Base-by-base conservation (phyloP, 306 rosid species). In the Lathyrus sativus region DNA sequence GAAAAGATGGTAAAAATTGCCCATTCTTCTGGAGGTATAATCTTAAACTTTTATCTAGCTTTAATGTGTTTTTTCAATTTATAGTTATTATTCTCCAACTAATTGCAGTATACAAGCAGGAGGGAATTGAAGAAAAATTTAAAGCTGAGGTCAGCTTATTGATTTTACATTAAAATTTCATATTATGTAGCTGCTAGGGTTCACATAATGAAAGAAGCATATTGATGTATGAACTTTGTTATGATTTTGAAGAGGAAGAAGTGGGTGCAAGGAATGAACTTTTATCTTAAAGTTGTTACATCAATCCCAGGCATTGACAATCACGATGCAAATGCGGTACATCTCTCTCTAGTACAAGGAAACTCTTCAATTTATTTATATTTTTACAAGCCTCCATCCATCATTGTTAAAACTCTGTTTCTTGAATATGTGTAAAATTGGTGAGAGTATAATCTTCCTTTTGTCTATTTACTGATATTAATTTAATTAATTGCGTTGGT, bases 1-100 rank as follows among this genome's bases (percentile, higher is more conserved):
- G 98, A 92, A 65, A 92, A 89, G 87, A 88, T 88, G 51, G 85
- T 88, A 7, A 90, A 88, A 82, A 90, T 92, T 62, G 98, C 96
- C 78, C 88, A 81, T 74, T 86, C 89, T 69, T 87, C 82, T 68
- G 98, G 98, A 65, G 96, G 98, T 88, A 80, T 46, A 71, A 62
- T 31, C 64, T 71, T 64, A 74, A 65, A 53, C 68, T 29, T 64
- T 17, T 19, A 62, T 37, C 70, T 71, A 63, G 56, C 2, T 67
- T 15, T 45, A 38, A 60, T 63, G 17, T 65, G 37, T 56, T 41
- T 19, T 53, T 78, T 69, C 55, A 59, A 65, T 37, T 78, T 17
- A 33, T 70, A 22, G 66, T 57, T 67, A 49, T 70, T 41, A 71
- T 54, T 39, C 43, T 45, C 50, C 62, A 18, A 61, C 65, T 41